Conservation (phyloP, 176 grass and related monocot species). For the Oryza glumipatula region DNA sequence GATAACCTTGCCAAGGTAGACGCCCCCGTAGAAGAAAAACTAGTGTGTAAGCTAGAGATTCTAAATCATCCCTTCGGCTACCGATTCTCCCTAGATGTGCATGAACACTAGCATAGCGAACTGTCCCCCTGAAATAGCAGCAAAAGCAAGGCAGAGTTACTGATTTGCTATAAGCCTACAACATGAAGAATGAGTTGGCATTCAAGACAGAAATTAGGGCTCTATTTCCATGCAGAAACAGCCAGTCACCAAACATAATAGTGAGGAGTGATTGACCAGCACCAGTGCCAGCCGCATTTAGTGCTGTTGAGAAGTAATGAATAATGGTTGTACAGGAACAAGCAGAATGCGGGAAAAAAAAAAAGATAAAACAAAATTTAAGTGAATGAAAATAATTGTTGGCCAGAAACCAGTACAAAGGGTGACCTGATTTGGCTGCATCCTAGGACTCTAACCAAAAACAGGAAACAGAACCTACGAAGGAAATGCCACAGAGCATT, state of each 20-base stretch:
- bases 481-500: slow-evolving; percentile 23
- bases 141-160: slow-evolving; percentile 7
- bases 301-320: slow-evolving; percentile 19
- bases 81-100: slow-evolving; percentile 94
- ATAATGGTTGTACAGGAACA: not conserved
- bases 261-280: not conserved
- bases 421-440: not conserved
- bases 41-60: slow-evolving; percentile 97
- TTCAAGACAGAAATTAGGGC: not conserved
- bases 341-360: not conserved
- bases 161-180: not conserved
- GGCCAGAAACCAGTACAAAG: not conserved
- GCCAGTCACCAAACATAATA: slow-evolving; percentile 9
- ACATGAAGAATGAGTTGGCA: slow-evolving; percentile 17
- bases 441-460: slow-evolving; percentile 16
- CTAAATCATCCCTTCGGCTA: slow-evolving; percentile 98
- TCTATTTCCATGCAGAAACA: slow-evolving; percentile 5
- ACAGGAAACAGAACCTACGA: not conserved
- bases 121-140: slow-evolving; percentile 80
- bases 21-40: slow-evolving; percentile 93
- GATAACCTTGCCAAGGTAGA: slow-evolving; percentile 99
- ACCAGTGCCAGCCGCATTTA: slow-evolving; percentile 6
- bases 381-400: slow-evolving; percentile 5
- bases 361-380: not conserved
- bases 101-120: slow-evolving; percentile 98